phyloP scores from a whole-genome alignment of 257 asterid genomes.

The Penstemon eatonii region DNA sequence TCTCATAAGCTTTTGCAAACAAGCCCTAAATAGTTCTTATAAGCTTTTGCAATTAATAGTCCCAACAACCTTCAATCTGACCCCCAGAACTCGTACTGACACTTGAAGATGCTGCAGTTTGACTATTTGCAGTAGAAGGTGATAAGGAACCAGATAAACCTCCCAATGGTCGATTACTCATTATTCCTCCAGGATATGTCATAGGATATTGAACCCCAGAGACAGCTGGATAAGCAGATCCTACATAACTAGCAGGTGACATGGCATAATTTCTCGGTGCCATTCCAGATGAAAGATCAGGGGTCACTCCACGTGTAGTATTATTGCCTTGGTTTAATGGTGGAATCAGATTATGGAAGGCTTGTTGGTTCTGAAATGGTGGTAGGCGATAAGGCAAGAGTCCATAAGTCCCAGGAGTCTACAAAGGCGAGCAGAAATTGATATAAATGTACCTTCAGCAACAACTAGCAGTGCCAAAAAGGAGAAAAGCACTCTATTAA shows the following conservation, averaged over 20 bases:
- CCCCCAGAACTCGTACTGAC: constrained; percentile 68
- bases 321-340: constrained; percentile 68
- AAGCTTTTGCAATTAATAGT: too few species aligned
- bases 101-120: constrained; percentile 88
- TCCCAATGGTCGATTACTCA: constrained; percentile 48
- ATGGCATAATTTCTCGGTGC: constrained; percentile 64
- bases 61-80: constrained; percentile 74
- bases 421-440: constrained; percentile 46
- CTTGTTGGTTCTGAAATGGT: constrained; percentile 44
- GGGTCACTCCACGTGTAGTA: constrained; percentile 57
- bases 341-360: constrained; percentile 45
- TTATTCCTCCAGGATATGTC: constrained; percentile 62
- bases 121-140: constrained; percentile 56
- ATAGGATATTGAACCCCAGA: constrained; percentile 76
- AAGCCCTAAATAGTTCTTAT: too few species aligned
- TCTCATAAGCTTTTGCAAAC: too few species aligned
- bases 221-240: constrained; percentile 62
- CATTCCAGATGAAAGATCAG: constrained; percentile 68
- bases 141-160: constrained; percentile 59
- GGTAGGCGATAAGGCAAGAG: constrained; percentile 86
- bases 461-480: constrained; percentile 27
- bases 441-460: constrained; percentile 36
- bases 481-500: constrained; percentile 10
- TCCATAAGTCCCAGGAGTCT: constrained; percentile 70
- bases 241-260: constrained; percentile 58